Conservation (phyloP, 2,329 filamentous ascomycete species). For the Aspergillus novoparasiticus region DNA sequence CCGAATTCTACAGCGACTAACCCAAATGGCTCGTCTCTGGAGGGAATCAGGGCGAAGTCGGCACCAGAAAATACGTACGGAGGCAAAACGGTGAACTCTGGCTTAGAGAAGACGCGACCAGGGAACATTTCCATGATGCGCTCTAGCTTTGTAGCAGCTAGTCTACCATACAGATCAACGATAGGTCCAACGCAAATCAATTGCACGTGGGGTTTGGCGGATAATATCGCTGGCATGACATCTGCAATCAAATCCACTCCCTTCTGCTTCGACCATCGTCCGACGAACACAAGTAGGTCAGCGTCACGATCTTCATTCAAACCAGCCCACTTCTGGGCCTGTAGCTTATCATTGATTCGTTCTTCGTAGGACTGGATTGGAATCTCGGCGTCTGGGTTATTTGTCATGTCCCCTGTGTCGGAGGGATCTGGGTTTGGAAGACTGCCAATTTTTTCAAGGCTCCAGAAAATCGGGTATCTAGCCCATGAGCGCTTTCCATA, state of each 20-base stretch:
- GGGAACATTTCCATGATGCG: conserved; percentile 68
- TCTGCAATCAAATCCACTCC: conserved; percentile 70
- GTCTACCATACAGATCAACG: conserved; percentile 69
- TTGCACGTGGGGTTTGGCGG: conserved; percentile 62
- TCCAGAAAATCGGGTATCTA: conserved; percentile 71
- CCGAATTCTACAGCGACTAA: conserved; percentile 71
- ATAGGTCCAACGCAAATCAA: conserved; percentile 66
- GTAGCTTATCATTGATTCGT: conserved; percentile 57
- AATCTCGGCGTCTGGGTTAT: conserved; percentile 45
- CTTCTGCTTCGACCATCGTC: conserved; percentile 70
- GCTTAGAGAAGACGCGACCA: conserved; percentile 66
- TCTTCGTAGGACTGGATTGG: conserved; percentile 59
- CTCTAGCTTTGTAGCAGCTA: conserved; percentile 67
- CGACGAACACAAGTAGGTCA: conserved; percentile 69
- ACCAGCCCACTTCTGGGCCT: conserved; percentile 69
- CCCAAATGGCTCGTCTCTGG: conserved; percentile 69
- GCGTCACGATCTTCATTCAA: conserved; percentile 63
- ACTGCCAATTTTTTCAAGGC: conserved; percentile 62
- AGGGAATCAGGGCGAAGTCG: conserved; percentile 69
- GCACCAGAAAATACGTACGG: conserved; percentile 68
- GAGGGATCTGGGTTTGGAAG: conserved; percentile 68
- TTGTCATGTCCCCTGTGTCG: conserved; percentile 60
- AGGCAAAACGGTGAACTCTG: conserved; percentile 67
- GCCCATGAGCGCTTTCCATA: conserved; percentile 68
- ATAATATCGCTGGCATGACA: conserved; percentile 66